phyloP scores from a whole-genome alignment of 768 basidiomycete genomes.

The Rickenella mellea region DNA sequence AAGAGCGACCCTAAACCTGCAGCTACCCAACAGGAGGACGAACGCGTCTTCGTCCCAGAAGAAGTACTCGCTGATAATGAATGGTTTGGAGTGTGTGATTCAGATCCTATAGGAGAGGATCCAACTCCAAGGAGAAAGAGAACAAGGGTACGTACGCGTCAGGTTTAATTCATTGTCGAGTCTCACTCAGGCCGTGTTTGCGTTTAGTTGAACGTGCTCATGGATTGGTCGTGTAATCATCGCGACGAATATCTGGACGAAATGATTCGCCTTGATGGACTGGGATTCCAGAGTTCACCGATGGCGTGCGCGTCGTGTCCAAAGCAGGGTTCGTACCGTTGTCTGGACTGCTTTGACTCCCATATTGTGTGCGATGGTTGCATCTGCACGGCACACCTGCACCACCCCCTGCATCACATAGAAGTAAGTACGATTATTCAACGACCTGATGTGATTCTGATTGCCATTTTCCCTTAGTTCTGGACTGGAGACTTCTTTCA shows the following conservation, averaged over 20 bases:
- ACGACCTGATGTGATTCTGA: too few species aligned
- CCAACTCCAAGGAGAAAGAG: too few species aligned
- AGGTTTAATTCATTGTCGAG: too few species aligned
- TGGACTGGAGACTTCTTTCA: background rate
- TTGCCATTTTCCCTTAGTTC: background rate
- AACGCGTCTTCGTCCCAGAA: too few species aligned
- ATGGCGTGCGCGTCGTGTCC: background rate
- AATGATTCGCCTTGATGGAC: background rate
- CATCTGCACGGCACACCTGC: background rate
- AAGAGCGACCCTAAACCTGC: too few species aligned
- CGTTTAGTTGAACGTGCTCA: background rate
- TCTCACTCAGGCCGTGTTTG: too few species aligned
- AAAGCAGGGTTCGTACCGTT: background rate
- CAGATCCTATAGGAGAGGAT: too few species aligned
- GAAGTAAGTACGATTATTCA: too few species aligned
- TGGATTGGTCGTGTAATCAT: background rate
- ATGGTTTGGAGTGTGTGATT: too few species aligned
- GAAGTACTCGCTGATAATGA: too few species aligned
- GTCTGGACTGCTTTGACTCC: background rate
- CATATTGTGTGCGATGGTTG: background rate
- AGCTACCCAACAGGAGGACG: too few species aligned
- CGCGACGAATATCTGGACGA: background rate
- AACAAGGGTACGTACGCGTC: too few species aligned
- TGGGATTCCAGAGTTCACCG: background rate
- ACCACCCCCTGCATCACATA: background rate